These are phyloP conservation scores for Microstegium vimineum DNA, from an alignment of 176 grass and related monocot species.

Conservation along the genomic window DNA sequence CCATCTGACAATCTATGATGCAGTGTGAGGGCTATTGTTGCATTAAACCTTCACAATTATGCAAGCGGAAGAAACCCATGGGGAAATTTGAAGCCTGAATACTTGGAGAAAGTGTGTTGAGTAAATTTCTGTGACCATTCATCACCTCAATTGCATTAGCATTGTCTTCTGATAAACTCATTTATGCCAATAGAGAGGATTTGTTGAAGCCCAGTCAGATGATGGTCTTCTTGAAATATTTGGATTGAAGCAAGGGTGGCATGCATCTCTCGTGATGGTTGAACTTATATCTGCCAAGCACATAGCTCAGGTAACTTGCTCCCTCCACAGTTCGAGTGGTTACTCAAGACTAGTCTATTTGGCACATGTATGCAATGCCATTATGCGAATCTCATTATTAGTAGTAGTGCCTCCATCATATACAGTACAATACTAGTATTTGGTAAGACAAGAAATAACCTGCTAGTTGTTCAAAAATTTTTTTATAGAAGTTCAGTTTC, in stretches of 20 bases:
- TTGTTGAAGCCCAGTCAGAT: constrained; percentile 87
- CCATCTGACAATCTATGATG: constrained; percentile 25
- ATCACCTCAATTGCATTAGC: neutral
- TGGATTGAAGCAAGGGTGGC: constrained; percentile 99
- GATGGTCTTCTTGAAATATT: constrained; percentile 99
- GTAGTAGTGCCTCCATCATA: neutral
- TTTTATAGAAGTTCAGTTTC: neutral
- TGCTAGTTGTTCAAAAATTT: neutral
- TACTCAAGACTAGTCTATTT: constrained; percentile 2
- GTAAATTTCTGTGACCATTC: constrained; percentile 15
- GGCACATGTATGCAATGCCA: neutral
- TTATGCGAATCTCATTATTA: neutral
- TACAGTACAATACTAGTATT: neutral
- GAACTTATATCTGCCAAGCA: constrained; percentile 99
- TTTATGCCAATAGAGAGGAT: constrained; percentile 68
- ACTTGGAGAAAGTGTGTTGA: constrained; percentile 82
- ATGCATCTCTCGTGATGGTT: constrained; percentile 98
- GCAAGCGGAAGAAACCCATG: constrained; percentile 96
- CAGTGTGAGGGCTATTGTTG: constrained; percentile 98
- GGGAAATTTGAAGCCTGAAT: constrained; percentile 94
- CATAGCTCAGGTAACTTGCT: constrained; percentile 77
- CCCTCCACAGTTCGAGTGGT: neutral
- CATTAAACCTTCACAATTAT: constrained; percentile 96
- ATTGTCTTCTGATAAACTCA: constrained; percentile 5
- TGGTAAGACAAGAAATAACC: neutral